phyloP scores from a whole-genome alignment of 164 flowering plant genomes.

The grape (Vitis vinifera) region DNA sequence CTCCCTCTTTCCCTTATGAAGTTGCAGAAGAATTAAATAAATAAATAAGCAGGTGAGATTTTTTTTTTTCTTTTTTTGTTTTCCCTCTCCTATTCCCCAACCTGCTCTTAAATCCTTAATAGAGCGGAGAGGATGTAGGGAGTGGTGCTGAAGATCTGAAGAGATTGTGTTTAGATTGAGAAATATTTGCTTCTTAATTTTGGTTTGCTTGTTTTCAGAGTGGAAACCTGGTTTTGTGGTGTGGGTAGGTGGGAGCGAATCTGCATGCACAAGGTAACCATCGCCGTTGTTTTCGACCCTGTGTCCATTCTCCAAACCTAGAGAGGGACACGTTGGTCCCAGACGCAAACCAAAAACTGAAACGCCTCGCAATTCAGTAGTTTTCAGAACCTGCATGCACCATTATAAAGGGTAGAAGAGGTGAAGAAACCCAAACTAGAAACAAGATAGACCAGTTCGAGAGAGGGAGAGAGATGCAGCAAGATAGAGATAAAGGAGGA shows the following conservation, averaged over 20 bases:
- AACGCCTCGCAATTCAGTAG: conserved; percentile 5
- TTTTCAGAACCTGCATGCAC: conserved; percentile 11
- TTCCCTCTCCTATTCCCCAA: not conserved
- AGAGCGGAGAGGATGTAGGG: too few species aligned
- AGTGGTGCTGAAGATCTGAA: not conserved
- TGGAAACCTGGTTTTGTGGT: too few species aligned
- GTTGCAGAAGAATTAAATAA: not conserved
- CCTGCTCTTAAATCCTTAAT: too few species aligned
- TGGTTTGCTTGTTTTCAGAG: too few species aligned
- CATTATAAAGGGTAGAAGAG: not conserved
- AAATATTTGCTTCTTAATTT: too few species aligned
- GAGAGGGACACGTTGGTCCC: conserved; percentile 25
- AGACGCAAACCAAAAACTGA: conserved; percentile 1
- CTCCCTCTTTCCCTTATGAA: too few species aligned
- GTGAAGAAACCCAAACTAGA: not conserved
- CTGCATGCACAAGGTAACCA: conserved; percentile 12
- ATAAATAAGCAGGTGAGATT: not conserved
- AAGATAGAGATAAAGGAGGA: conserved; percentile 10
- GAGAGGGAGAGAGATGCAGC: conserved; percentile 9
- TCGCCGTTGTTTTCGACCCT: conserved; percentile 23
- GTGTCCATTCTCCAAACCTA: conserved; percentile 21
- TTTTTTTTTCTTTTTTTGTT: conserved; percentile 2
- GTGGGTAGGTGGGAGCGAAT: not conserved
- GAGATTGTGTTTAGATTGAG: not conserved
- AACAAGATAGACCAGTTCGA: too few species aligned